A percentile compares a stretch with the other conserved stretches of the same genome.
These are phyloP conservation scores for Fusarium denticulatum DNA, from an alignment of 2,329 filamentous ascomycete species.

Conservation along the genomic window DNA sequence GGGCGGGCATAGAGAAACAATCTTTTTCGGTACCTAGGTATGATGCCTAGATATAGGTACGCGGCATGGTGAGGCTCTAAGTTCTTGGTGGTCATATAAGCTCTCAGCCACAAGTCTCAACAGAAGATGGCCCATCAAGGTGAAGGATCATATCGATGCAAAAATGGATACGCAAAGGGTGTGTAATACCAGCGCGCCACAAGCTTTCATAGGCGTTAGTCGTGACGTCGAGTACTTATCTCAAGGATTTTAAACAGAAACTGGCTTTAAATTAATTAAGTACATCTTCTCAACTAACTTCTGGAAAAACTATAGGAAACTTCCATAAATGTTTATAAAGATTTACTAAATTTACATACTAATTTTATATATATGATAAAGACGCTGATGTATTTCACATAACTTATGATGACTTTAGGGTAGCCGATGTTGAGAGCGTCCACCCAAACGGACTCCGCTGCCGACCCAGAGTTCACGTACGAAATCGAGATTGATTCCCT, in stretches of 20 bases:
- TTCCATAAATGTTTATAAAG: too few species aligned
- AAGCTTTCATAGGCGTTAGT: too few species aligned
- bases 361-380: too few species aligned
- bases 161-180: too few species aligned
- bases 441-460: background rate
- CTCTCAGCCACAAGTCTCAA: background rate
- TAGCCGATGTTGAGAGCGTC: background rate
- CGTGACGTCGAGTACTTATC: too few species aligned
- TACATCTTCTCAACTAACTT: background rate
- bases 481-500: background rate
- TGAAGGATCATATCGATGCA: too few species aligned
- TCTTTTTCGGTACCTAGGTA: background rate
- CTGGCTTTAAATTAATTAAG: too few species aligned
- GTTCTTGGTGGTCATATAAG: background rate
- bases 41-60: background rate
- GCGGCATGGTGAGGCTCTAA: rapidly evolving
- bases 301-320: rapidly evolving
- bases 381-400: rapidly evolving
- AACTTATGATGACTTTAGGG: background rate
- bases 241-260: too few species aligned
- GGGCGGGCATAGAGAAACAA: too few species aligned
- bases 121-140: rapidly evolving
- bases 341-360: too few species aligned
- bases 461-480: background rate
- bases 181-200: too few species aligned